Evolutionary conservation across 805 yeast species (phyloP), one percentile per base, ranked within the genome.

Genomic region (Saccharomycopsis synnaedendra): DNA sequence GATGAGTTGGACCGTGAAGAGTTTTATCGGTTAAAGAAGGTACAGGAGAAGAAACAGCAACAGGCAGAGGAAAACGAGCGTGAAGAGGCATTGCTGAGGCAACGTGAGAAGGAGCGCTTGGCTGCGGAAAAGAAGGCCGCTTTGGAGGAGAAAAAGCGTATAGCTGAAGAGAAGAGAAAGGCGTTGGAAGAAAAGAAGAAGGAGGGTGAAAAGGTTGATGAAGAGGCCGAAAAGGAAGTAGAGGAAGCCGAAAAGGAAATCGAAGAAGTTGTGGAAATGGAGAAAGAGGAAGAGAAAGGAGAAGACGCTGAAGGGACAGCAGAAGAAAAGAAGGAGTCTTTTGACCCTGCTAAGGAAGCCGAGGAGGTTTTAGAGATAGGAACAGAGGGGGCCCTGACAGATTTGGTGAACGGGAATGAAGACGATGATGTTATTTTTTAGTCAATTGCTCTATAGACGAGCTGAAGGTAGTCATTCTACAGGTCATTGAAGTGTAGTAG

Each of bases 1-100:
- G 98, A 93, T 67, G 98, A 90, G 69, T 75, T 93, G 64, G 97
- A 93, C 64, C 84, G 98, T 75, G 98, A 90, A 69, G 98, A 90
- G 68, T 90, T 90, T 63, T 93, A 89, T 70, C 75, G 98, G 60
- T 77, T 90, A 70, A 93, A 93, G 72, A 90, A 90, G 67, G 96
- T 90, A 46, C 96, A 88, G 65, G 95, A 85, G 61, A 87, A 86
- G 80, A 88, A 88, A 66, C 95, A 87, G 66, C 74, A 78, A 49
- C 90, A 85, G 46, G 75, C 73, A 27, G 88, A 85, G 3, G 75
- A 72, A 28, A 71, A 72, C 30, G 93, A 82, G 54, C 73, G 71
- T 27, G 84, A 76, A 55, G 72, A 64, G 38, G 63, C 62, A 10
- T 60, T 60, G 7, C 66, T 62, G 48, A 54, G 50, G 28, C 55